Percentiles rank a stretch among this genome's conserved stretches.
Evolutionary conservation across 352 stramenopile species (phyloP).

Genomic region (Phytophthora agathidicida): DNA sequence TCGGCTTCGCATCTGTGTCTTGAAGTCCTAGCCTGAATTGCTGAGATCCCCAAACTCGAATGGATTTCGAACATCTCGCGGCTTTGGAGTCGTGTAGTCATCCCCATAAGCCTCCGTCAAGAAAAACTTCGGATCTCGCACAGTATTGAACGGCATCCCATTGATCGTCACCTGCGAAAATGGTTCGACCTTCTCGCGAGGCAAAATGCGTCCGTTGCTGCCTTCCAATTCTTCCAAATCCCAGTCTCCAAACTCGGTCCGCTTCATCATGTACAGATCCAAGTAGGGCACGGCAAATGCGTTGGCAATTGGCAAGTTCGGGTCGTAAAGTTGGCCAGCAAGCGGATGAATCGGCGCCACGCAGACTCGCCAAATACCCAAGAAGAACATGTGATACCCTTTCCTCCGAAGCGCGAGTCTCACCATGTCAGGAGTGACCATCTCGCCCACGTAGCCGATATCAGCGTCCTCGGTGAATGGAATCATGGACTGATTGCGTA

Average conservation of each 20-base stretch:
- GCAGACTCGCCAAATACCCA: constrained; percentile 36
- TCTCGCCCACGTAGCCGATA: constrained; percentile 32
- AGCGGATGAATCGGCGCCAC: constrained; percentile 37
- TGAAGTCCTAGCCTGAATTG: too few relatives aligned
- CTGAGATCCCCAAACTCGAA: too few relatives aligned
- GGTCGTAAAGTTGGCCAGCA: constrained; percentile 34
- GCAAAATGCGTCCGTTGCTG: constrained; percentile 4
- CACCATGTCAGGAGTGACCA: constrained; percentile 5
- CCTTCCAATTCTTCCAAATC: constrained; percentile 20
- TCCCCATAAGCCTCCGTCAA: constrained; percentile 29
- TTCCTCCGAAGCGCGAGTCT: constrained; percentile 26
- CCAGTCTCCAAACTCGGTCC: neutral
- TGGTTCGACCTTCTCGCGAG: constrained; percentile 13
- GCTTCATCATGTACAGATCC: constrained; percentile 31
- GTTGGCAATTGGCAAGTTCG: constrained; percentile 5
- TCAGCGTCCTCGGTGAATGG: constrained; percentile 55
- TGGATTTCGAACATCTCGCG: too few relatives aligned
- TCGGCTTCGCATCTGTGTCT: too few relatives aligned
- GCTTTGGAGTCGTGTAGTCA: constrained; percentile 32
- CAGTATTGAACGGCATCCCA: constrained; percentile 30
- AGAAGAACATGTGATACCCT: constrained; percentile 50
- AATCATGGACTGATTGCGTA: constrained; percentile 48
- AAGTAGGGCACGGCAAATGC: constrained; percentile 29
- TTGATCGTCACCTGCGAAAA: constrained; percentile 29
- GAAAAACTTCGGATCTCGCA: constrained; percentile 34